Base-by-base conservation (phyloP, 2,329 filamentous ascomycete species). In the Alternaria gansuensis region DNA sequence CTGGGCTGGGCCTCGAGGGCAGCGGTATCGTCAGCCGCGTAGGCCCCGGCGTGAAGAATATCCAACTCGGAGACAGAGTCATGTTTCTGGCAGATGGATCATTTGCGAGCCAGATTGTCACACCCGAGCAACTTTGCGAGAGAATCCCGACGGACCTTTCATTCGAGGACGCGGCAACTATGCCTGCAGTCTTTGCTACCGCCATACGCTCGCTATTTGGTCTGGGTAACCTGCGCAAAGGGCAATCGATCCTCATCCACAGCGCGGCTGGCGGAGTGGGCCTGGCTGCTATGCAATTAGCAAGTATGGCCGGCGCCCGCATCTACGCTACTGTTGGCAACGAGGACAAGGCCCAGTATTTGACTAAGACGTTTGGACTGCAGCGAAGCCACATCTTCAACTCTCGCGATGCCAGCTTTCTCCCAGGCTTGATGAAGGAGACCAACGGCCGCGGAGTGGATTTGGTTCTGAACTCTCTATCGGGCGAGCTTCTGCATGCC, bases 381-480 rank as follows among this genome's bases (percentile, higher is more conserved):
- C 66, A 64, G 2, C 29, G 13, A 3, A 53, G 69, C 1, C 70
- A 63, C 4, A 79, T 81, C 37, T 78, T 80, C 62, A 57, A 56
- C 11, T 74, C 67, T 1, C 64, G 70, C 0, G 54, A 65, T 46
- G 10, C 37, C 4, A 24, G 26, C 0, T 66, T 65, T 21, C n/a
- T 52, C 0, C 9, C 44, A 0, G 45, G 37, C 4, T 2, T 71
- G 0, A 3, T 64, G 41, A 1, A 23, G 0, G 58, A 46, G 9
- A 63, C 63, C 14, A 10, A 41, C 49, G 51, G 74, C 62, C 8
- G 41, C 9, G 77, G 77, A 3, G 73, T 78, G 3, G 73, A 78
- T 56, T 60, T 78, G 1, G 64, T 73, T 2, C 56, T 79, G 13
- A 78, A 76, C 54, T 66, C 66, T 0, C 51, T 66, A 0, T 51